Base-by-base conservation (phyloP, 2,329 filamentous ascomycete genomes). In the Phialophora verrucosa region DNA sequence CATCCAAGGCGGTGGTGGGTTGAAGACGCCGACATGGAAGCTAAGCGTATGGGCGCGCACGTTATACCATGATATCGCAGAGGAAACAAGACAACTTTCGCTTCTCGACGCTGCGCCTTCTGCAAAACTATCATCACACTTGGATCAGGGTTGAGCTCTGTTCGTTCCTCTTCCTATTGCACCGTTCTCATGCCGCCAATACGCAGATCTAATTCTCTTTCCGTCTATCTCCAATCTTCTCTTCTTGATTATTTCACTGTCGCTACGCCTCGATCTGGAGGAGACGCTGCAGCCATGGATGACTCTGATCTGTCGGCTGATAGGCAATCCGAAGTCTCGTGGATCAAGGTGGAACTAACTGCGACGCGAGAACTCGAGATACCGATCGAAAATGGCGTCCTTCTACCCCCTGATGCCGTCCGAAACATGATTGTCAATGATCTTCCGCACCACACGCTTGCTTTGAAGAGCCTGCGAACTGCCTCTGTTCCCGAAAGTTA, bases 281-380 rank as follows among this genome's bases (percentile, higher is more conserved):
- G 17, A n/a, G 38, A n/a, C n/a, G 38, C 14, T 44, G 6, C 38
- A 44, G 38, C 38, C 2, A n/a, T 44, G 38, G 56, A 25, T 3
- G 20, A 38, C 20, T 58, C n/a, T 20, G 55, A 44, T 10, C 8
- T 57, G 31, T 8, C 38, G 17, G 17, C 38, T n/a, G 54, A 14
- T 23, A 12, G 6, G 35, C 32, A 25, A 7, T 17, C 25, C 14
- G 4, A 59, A 8, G 3, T 44, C 14, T 14, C 25, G 2, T 14
- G 14, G 35, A 49, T 59, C 35, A 49, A 49, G 42, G 56, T 59
- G 32, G 44, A 23, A 10, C 25, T 59, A n/a, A 20, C 29, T n/a
- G 56, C 56, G 56, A 32, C 14, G 25, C 56, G 44, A 49, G 38
- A 31, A 20, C 14, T 59, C 23, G 25, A 38, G 5, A 59, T 59